These are phyloP conservation scores for Fusarium gaditjirri DNA, from an alignment of 2,329 filamentous ascomycete species.

Conservation along the genomic window DNA sequence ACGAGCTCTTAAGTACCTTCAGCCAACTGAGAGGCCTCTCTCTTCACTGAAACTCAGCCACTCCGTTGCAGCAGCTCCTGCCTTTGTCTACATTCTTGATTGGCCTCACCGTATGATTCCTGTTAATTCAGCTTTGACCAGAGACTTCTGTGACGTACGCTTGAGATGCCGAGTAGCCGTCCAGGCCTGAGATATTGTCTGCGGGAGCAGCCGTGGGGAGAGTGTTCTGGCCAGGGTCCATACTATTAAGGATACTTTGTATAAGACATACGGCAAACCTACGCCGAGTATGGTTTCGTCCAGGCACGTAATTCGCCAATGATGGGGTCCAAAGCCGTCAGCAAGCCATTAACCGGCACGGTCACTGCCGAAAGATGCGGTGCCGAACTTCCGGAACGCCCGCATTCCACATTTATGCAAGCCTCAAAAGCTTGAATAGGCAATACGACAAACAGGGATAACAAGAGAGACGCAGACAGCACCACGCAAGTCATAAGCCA, in stretches of 20 bases:
- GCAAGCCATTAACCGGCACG: conserved; percentile 42
- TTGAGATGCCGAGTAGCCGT: conserved; percentile 36
- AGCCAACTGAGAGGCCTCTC: conserved; percentile 25
- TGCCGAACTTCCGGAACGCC: conserved; percentile 45
- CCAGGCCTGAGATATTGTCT: background rate
- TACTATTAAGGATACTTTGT: background rate
- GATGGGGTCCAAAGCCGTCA: background rate
- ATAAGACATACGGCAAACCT: conserved; percentile 27
- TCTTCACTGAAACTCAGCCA: conserved; percentile 18
- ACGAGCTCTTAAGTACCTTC: conserved; percentile 29
- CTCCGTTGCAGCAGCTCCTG: background rate
- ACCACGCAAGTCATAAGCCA: background rate
- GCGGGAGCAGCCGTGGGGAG: conserved; percentile 26
- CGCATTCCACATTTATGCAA: conserved; percentile 24
- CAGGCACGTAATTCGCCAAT: conserved; percentile 28
- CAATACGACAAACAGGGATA: background rate
- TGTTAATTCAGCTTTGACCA: background rate
- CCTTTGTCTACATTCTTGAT: conserved; percentile 9
- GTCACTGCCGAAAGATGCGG: conserved; percentile 32
- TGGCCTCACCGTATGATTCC: conserved; percentile 14
- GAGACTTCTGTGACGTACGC: conserved; percentile 28
- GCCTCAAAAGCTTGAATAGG: conserved; percentile 4
- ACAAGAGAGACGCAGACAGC: background rate
- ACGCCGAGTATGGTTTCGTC: conserved; percentile 29
- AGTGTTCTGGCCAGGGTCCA: conserved; percentile 14